Conservation (phyloP, 2,329 filamentous ascomycete genomes). For the Beauveria sp. region DNA sequence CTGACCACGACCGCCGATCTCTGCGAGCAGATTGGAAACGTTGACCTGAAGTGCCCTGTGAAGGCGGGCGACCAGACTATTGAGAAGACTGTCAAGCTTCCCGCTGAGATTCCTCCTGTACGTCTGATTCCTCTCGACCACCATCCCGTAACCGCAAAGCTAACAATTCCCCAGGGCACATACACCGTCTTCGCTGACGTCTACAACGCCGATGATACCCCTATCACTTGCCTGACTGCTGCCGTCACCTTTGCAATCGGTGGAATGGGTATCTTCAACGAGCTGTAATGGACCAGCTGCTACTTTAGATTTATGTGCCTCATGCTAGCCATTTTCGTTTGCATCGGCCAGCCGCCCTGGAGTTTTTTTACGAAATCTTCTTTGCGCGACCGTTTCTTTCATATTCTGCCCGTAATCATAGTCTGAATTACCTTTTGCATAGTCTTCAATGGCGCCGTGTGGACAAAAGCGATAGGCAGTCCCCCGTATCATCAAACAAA, state of each 20-base stretch:
- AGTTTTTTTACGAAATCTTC: neutral
- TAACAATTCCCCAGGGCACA: constrained; percentile 55
- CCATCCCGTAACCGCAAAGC: constrained; percentile 1
- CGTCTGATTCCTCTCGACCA: constrained; percentile 27
- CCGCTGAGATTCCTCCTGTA: constrained; percentile 82
- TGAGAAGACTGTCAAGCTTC: constrained; percentile 76
- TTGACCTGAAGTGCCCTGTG: constrained; percentile 83
- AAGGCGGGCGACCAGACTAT: constrained; percentile 68
- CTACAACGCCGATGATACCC: constrained; percentile 60
- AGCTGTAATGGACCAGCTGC: constrained; percentile 28
- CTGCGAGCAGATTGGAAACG: constrained; percentile 82
- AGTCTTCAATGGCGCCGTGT: neutral
- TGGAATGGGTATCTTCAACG: constrained; percentile 29
- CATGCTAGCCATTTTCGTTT: constrained; percentile 3
- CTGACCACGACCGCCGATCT: constrained; percentile 75
- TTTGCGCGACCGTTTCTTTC: constrained; percentile 13
- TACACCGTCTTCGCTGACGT: constrained; percentile 88
- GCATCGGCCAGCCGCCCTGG: constrained; percentile 1
- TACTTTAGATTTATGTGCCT: constrained; percentile 7
- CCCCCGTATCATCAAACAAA: neutral
- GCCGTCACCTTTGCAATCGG: constrained; percentile 52
- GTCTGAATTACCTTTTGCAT: neutral
- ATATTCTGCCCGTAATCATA: constrained; percentile 9
- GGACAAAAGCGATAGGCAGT: too few species aligned
- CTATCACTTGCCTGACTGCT: constrained; percentile 82